phyloP scores from a whole-genome alignment of 345 rosid genomes.

The Crucihimalaya himalaica region DNA sequence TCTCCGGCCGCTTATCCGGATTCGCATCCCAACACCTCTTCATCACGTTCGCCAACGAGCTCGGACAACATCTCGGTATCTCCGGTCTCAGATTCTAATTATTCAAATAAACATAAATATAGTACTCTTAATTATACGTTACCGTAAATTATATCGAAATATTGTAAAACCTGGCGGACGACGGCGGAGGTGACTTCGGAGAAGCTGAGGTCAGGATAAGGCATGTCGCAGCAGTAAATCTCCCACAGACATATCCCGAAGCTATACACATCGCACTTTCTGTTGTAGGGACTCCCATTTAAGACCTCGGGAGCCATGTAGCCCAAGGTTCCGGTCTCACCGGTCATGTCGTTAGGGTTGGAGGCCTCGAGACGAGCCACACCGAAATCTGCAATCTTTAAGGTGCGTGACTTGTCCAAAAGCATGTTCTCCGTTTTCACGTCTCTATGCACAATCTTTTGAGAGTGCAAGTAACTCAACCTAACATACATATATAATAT shows the following conservation, averaged over 20 bases:
- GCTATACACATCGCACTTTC: constrained; percentile 97
- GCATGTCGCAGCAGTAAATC: constrained; percentile 99
- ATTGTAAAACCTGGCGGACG: constrained; percentile 95
- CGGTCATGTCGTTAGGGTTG: constrained; percentile 98
- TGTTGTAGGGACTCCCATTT: constrained; percentile 87
- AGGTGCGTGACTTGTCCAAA: constrained; percentile 76
- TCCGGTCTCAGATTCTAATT: constrained; percentile 87
- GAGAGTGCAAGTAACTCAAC: constrained; percentile 86
- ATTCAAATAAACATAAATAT: background rate
- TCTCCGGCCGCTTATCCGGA: constrained; percentile 90
- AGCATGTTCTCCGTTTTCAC: constrained; percentile 99
- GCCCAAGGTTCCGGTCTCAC: constrained; percentile 98
- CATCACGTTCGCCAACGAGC: constrained; percentile 84
- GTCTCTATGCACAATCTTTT: constrained; percentile 96
- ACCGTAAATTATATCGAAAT: too few relatives aligned
- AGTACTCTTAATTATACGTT: too few relatives aligned
- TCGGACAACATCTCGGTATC: constrained; percentile 97
- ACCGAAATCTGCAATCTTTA: constrained; percentile 96
- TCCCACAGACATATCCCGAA: constrained; percentile 98
- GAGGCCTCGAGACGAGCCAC: constrained; percentile 98
- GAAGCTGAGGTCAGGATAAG: constrained; percentile 96
- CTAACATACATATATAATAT: constrained; percentile 34
- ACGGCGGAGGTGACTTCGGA: constrained; percentile 96
- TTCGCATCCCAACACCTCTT: constrained; percentile 98
- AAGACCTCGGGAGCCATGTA: constrained; percentile 99